Percentiles rank a stretch among this genome's conserved stretches.
These are phyloP conservation scores for Aspergillus asperescens DNA, from an alignment of 495 filamentous ascomycete genomes.

Conservation along the genomic window DNA sequence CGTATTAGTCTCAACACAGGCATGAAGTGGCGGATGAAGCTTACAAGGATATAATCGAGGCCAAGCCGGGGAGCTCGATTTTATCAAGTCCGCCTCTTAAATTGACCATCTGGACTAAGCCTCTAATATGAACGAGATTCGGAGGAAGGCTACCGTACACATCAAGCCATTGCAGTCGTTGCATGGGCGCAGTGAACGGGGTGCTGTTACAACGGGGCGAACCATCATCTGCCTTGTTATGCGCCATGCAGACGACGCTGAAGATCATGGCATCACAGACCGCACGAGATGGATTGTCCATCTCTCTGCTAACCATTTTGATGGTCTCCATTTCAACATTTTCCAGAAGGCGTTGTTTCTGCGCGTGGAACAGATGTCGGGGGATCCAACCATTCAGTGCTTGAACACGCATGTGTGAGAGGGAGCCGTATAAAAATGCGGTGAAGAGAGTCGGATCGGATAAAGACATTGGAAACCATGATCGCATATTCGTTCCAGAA, in stretches of 20 bases:
- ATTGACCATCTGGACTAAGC: constrained; percentile 33
- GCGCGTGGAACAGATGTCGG: constrained; percentile 17
- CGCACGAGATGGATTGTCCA: constrained; percentile 29
- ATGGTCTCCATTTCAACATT: constrained; percentile 37
- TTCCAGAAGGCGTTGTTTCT: constrained; percentile 26
- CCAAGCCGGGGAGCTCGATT: constrained; percentile 29
- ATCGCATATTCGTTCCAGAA: not conserved
- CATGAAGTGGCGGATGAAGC: constrained; percentile 7
- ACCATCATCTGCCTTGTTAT: constrained; percentile 29
- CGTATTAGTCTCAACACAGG: too few relatives aligned
- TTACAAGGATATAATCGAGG: constrained; percentile 35
- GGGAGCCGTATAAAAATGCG: constrained; percentile 35
- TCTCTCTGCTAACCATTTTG: constrained; percentile 32
- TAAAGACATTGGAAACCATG: constrained; percentile 35
- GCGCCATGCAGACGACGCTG: constrained; percentile 40
- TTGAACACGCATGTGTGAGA: constrained; percentile 38
- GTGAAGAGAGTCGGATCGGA: constrained; percentile 35
- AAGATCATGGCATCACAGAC: constrained; percentile 35
- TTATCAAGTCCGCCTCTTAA: constrained; percentile 34
- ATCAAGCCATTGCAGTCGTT: constrained; percentile 39
- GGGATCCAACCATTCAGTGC: constrained; percentile 30
- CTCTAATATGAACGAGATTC: constrained; percentile 35
- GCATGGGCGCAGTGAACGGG: constrained; percentile 37
- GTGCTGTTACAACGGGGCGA: constrained; percentile 8
- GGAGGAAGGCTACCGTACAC: constrained; percentile 37